Conservation (phyloP, 805 yeast genomes). For the Suhomyces faveliae region DNA sequence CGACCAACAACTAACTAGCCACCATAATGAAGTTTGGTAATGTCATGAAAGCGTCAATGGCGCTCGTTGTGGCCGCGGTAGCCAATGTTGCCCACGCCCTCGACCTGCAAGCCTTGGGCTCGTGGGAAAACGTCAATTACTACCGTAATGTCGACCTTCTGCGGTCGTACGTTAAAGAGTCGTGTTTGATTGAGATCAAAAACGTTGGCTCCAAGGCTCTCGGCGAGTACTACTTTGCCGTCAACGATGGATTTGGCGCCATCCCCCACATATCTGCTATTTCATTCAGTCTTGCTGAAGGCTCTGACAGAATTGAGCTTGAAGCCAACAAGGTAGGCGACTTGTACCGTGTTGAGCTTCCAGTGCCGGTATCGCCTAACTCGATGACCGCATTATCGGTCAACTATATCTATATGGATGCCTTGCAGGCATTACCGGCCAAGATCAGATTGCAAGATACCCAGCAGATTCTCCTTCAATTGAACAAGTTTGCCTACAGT, state of each 20-base stretch:
- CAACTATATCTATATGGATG: constrained; percentile 47
- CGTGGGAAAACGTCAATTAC: constrained; percentile 59
- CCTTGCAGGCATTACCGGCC: constrained; percentile 62
- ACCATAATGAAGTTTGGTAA: neutral
- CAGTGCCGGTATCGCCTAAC: constrained; percentile 67
- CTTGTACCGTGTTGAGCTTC: constrained; percentile 49
- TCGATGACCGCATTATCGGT: constrained; percentile 49
- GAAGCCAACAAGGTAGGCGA: constrained; percentile 19
- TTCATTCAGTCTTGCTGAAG: constrained; percentile 31
- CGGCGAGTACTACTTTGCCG: constrained; percentile 53
- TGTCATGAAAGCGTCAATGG: constrained; percentile 2
- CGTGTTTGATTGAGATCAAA: constrained; percentile 50
- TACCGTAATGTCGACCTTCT: constrained; percentile 61
- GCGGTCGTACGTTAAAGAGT: constrained; percentile 65
- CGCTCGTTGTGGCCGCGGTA: neutral
- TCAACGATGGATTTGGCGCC: constrained; percentile 50
- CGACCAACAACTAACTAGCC: neutral
- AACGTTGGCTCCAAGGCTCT: constrained; percentile 59
- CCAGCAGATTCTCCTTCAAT: constrained; percentile 58
- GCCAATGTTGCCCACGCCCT: constrained; percentile 2
- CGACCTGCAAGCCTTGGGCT: neutral
- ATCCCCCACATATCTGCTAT: constrained; percentile 41
- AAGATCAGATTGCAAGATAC: constrained; percentile 54
- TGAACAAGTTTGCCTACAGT: constrained; percentile 56
- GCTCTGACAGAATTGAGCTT: constrained; percentile 24